Evolutionary conservation across 2,329 filamentous ascomycete genomes (phyloP).

Genomic region (Chalara sp.): DNA sequence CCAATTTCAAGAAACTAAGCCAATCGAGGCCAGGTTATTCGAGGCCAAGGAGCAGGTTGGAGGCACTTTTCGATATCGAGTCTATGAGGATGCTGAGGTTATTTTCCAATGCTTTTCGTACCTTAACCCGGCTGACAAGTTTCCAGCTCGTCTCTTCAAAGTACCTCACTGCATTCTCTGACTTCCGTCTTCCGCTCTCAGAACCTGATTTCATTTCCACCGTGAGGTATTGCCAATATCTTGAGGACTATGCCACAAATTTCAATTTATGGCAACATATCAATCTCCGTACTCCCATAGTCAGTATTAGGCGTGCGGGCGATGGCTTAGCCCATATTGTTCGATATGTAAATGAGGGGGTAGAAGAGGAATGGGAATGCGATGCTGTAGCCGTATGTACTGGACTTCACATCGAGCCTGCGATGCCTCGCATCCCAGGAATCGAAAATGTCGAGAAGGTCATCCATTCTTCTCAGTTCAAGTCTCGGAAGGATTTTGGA

Average conservation of each 20-base stretch:
- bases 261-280: conserved; percentile 35
- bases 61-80: conserved; percentile 39
- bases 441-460: conserved; percentile 30
- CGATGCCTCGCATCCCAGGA: conserved; percentile 33
- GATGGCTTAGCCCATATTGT: conserved; percentile 10
- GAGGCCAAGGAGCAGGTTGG: conserved; percentile 37
- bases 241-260: conserved; percentile 32
- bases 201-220: conserved; percentile 39
- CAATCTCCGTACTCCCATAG: conserved; percentile 28
- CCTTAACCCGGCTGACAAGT: not conserved
- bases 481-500: conserved; percentile 36
- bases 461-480: conserved; percentile 38
- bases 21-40: conserved; percentile 37
- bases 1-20: conserved; percentile 26
- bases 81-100: conserved; percentile 40
- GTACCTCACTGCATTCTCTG: conserved; percentile 43
- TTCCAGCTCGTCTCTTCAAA: conserved; percentile 39
- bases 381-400: conserved; percentile 41
- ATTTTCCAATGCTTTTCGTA: not conserved
- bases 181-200: conserved; percentile 36
- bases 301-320: conserved; percentile 2
- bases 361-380: conserved; percentile 23
- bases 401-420: conserved; percentile 36
- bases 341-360: conserved; percentile 2
- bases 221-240: conserved; percentile 35